Base-by-base conservation (phyloP, 192 early-diverging fungal genomes). In the Podila minutissima region DNA sequence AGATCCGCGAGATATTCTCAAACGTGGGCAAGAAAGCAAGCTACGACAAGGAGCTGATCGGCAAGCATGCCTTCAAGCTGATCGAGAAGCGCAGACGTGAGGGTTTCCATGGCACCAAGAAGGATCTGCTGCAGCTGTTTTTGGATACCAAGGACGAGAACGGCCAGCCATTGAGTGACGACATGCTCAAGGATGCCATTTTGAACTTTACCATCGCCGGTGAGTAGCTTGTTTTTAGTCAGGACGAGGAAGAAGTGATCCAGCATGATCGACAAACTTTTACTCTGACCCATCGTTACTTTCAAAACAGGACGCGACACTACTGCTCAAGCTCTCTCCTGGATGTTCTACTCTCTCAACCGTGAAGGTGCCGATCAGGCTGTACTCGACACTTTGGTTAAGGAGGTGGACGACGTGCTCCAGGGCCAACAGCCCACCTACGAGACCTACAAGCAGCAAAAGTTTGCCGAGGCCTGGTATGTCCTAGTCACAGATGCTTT, bases 241-340 rank as follows among this genome's bases (percentile, higher is more conserved):
- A 1, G 38, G 41, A 46, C 1, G 4, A 0, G 41, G 8, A 4
- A 13, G 41, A 46, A 41, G 38, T 4, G 41, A 17, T n/a, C 17
- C 0, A 29, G 83, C 2, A 53, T 71, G 15, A 75, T 83, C 60
- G 66, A 75, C 22, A 60, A 82, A 33, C 58, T 3, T 88, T 10
- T 31, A 85, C 85, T 48, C 58, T 83, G 11, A 64, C 85, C 11
- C 86, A 74, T 64, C 83, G 86, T 28, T 60, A 17, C 9, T 37
- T 46, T 46, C 41, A 46, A 0, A 46, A 7, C 41, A 46, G 82
- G 82, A 35, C 75, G 90, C 60, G 83, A 90, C 78, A 82, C 89
- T 32, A 89, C 90, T 48, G 82, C 93, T 31, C 82, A 72, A 28
- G 66, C 73, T 17, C 72, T 91, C 11, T 64, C 81, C 20, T 91